A percentile compares a stretch with the other conserved stretches of the same genome.
Evolutionary conservation across 805 yeast species (phyloP).

Genomic region (Kazachstania kunashirensis): DNA sequence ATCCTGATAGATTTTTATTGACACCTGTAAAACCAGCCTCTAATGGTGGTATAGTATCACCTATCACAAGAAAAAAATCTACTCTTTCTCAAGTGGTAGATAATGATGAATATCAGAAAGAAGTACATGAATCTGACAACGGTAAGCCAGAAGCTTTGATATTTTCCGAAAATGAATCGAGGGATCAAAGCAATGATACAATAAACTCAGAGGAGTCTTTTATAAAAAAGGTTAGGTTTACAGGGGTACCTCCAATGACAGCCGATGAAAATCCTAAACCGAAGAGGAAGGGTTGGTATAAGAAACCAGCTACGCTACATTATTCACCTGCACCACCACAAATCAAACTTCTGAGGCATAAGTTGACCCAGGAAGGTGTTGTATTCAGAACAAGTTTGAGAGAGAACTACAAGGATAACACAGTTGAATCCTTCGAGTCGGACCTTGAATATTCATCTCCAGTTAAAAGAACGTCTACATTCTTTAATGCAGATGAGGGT

Average conservation of each 20-base stretch:
- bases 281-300: conserved; percentile 30
- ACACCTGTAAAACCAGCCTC: conserved; percentile 1
- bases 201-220: not conserved
- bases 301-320: conserved; percentile 28
- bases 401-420: conserved; percentile 11
- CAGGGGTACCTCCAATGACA: conserved; percentile 30
- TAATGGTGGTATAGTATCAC: not conserved
- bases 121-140: not conserved
- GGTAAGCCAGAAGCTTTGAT: conserved; percentile 1
- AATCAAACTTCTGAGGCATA: conserved; percentile 8
- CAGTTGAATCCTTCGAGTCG: not conserved
- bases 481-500: conserved; percentile 6
- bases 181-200: not conserved
- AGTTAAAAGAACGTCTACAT: conserved; percentile 2
- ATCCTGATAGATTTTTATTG: not conserved
- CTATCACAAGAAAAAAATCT: not conserved
- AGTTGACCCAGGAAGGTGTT: conserved; percentile 27
- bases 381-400: conserved; percentile 27
- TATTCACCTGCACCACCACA: conserved; percentile 28
- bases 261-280: conserved; percentile 25
- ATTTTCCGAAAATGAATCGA: not conserved
- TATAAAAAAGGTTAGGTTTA: conserved; percentile 27
- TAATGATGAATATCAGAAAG: not conserved
- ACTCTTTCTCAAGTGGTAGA: not conserved
- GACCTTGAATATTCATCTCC: not conserved